These are phyloP conservation scores for Petrea volubilis DNA, from an alignment of 257 asterid genomes.

Conservation along the genomic window DNA sequence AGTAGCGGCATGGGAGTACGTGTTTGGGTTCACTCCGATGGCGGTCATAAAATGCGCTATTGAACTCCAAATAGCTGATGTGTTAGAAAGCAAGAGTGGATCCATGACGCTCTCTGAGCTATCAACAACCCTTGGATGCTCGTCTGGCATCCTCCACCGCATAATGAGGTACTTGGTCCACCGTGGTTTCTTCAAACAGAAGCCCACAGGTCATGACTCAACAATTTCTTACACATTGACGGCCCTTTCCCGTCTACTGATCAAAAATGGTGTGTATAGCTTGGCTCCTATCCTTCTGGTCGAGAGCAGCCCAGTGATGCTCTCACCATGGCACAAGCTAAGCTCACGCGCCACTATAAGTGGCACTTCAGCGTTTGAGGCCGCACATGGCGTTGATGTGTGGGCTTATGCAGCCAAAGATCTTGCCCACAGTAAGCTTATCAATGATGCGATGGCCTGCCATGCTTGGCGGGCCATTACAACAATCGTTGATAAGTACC, in stretches of 20 bases:
- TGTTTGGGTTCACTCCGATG: no score
- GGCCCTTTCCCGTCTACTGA: conserved; percentile 40
- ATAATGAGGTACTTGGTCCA: no score
- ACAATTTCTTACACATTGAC: conserved; percentile 34
- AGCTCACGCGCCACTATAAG: conserved; percentile 19
- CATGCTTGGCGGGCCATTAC: conserved; percentile 33
- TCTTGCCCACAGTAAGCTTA: conserved; percentile 38
- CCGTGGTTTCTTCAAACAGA: conserved; percentile 42
- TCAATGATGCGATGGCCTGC: conserved; percentile 56
- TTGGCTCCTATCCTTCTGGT: conserved; percentile 47
- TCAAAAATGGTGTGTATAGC: conserved; percentile 24
- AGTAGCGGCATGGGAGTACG: no score
- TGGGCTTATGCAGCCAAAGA: conserved; percentile 38
- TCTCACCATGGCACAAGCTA: conserved; percentile 64
- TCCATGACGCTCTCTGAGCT: no score
- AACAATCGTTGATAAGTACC: conserved; percentile 31
- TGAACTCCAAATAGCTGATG: no score
- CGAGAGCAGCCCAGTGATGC: conserved; percentile 58
- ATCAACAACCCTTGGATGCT: no score
- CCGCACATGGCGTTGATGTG: conserved; percentile 40
- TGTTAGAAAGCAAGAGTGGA: no score
- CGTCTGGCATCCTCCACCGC: no score
- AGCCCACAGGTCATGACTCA: background rate
- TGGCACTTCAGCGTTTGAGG: conserved; percentile 27
- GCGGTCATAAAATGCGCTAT: no score